Base-by-base conservation (phyloP, 2,329 filamentous ascomycete genomes). In the Curvularia sp. region DNA sequence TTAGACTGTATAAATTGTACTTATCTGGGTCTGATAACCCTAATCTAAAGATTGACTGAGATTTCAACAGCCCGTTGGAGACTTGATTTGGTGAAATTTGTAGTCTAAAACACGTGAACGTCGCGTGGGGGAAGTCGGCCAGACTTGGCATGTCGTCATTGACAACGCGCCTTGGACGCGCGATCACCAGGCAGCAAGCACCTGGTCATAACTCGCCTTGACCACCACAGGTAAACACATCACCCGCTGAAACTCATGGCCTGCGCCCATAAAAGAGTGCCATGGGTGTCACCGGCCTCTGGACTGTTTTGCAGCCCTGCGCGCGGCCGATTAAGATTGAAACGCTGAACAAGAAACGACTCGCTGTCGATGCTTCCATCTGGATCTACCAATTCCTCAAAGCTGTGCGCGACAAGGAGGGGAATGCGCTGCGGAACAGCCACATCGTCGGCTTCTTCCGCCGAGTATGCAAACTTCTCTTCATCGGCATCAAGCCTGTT, bases 331-430 rank as follows among this genome's bases (percentile, higher is more conserved):
- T 96, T 63, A 97, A 97, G 78, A 89, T 99, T 69, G 93, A 96
- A 70, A 97, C 94, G 13, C 87, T 99, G 60, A 98, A 98, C 77
- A 92, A 91, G 68, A 97, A 97, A 80, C 92, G 95, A 15, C 89
- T 99, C 49, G 96, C 95, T 46, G 92, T 99, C 66, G 95, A 99
- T 80, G 95, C 96, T 57, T 97, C 93, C 12, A 99, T 99, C 75
- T 99, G 95, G 95, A 98, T 99, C 70, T 99, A 99, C 83, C 95
- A 99, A 75, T 99, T 99, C 73, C 87, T 99, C 70, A 99, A 99
- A 81, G 95, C 96, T 9, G 95, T 99, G 10, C 93, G 95, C 70
- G 95, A 99, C 80, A 97, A 98, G 73, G 95, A 99, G 79, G 95
- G 95, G 53, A 97, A 99, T 74, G 95, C 95, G 1, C 83, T 99